Conservation (phyloP, 2,329 filamentous ascomycete species). For the Aureobasidium sp. region DNA sequence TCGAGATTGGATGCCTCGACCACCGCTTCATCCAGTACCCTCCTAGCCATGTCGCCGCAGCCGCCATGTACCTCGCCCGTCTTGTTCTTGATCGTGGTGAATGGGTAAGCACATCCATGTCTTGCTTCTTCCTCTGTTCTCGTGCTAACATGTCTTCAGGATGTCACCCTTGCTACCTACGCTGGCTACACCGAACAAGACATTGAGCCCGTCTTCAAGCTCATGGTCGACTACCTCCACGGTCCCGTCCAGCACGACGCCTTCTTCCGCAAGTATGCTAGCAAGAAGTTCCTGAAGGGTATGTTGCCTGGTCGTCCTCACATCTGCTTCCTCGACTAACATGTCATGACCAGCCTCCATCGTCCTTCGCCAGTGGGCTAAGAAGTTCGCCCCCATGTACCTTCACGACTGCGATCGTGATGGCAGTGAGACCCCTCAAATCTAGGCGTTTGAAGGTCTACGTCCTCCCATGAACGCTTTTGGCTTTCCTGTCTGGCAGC, state of each 20-base stretch:
- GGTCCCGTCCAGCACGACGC: conserved; percentile 88
- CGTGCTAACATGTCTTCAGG: conserved; percentile 42
- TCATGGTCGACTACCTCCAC: conserved; percentile 96
- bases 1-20: conserved; percentile 93
- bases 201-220: conserved; percentile 80
- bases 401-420: conserved; percentile 23
- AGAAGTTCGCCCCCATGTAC: conserved; percentile 40
- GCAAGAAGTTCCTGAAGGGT: conserved; percentile 99
- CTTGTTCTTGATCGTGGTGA: conserved; percentile 82
- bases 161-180: conserved; percentile 81
- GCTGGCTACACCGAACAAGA: conserved; percentile 89
- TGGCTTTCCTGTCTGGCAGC: background rate
- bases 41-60: conserved; percentile 84
- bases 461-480: background rate
- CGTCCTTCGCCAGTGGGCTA: conserved; percentile 86
- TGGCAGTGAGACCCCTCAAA: conserved; percentile 13
- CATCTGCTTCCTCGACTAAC: conserved; percentile 9
- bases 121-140: conserved; percentile 22
- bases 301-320: conserved; percentile 31
- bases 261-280: conserved; percentile 99
- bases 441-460: conserved; percentile 9
- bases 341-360: conserved; percentile 70
- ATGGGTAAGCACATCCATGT: conserved; percentile 62
- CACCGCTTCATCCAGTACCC: conserved; percentile 87
- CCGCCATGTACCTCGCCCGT: conserved; percentile 89